These are phyloP conservation scores for Eimeria sp. DNA, from an alignment of 169 alveolate genomes.

Conservation along the genomic window DNA sequence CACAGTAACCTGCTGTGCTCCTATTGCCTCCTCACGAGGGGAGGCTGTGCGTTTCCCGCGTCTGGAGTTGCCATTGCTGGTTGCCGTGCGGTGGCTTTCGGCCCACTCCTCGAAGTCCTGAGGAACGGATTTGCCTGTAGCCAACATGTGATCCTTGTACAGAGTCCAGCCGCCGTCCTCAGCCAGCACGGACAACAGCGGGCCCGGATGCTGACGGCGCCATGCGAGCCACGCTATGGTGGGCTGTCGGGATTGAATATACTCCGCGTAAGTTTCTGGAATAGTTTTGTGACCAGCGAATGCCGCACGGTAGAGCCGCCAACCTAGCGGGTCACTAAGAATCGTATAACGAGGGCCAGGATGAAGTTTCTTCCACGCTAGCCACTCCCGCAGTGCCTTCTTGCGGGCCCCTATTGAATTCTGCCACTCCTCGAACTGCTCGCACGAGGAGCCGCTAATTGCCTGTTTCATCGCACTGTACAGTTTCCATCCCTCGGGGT, in stretches of 20 bases:
- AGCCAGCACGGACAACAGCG: slow-evolving; percentile 47
- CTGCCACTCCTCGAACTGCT: slow-evolving; percentile 61
- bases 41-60: slow-evolving; percentile 69
- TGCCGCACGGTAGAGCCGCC: slow-evolving; percentile 75
- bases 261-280: slow-evolving; percentile 65
- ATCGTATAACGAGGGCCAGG: slow-evolving; percentile 54
- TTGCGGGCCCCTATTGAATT: slow-evolving; percentile 60
- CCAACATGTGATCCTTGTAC: slow-evolving; percentile 69
- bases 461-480: slow-evolving; percentile 73
- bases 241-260: slow-evolving; percentile 64
- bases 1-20: slow-evolving; percentile 62
- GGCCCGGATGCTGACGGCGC: slow-evolving; percentile 80
- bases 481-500: slow-evolving; percentile 81
- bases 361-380: slow-evolving; percentile 68
- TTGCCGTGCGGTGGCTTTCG: slow-evolving; percentile 32
- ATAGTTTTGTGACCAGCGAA: slow-evolving; percentile 59
- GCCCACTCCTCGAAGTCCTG: slow-evolving; percentile 65
- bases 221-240: slow-evolving; percentile 76
- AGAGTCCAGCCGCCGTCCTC: slow-evolving; percentile 68
- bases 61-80: slow-evolving; percentile 53
- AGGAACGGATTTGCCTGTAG: slow-evolving; percentile 74
- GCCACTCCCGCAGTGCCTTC: slow-evolving; percentile 70
- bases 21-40: slow-evolving; percentile 25
- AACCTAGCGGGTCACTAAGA: slow-evolving; percentile 67
- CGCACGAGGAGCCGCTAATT: slow-evolving; percentile 45